Base-by-base conservation (phyloP, 768 basidiomycete species). In the Thelephora aurantiotincta region DNA sequence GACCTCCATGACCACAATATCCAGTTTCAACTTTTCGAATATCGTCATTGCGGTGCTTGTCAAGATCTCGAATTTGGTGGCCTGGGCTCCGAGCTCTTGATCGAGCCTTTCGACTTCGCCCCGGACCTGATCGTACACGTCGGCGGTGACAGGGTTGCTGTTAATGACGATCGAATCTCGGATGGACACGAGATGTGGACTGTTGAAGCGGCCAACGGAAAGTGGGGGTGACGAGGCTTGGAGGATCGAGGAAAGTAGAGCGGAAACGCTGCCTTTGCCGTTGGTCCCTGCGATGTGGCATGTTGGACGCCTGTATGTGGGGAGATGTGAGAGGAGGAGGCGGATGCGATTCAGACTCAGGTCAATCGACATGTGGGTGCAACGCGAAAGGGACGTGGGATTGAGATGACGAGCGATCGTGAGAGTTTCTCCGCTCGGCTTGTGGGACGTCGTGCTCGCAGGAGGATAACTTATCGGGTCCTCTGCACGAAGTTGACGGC, bases 231-330 rank as follows among this genome's bases (percentile, higher is more conserved):
- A 63, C 5, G 80, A 71, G 5, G 70, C 63, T 4, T 60, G 58
- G 6, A 97, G 65, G 55, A 89, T 83, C 37, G 88, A 88, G 0
- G 87, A 77, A 11, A 96, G 61, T 33, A 91, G 68, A 5, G 82
- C 81, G 1, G 90, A 80, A 11, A 94, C 89, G 54, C 88, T 93
- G 33, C 96, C 96, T 63, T 98, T 99, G 7, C 94, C 94, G 63
- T 99, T 98, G 0, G 96, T 99, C 0, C 96, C 96, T 7, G 91
- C 80, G 48, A 98, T 73, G 58, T 99, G 94, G 33, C 87, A 69
- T 0, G 91, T 89, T 0, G 91, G 94, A 2, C 87, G 73, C 0
- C 70, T 76, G 57, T 85, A 82, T 0, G 68, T 63, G 0, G 76
- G 78, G 4, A 94, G 64, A 54, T 70, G 56, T 2, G 60, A 49